Conservation (phyloP, 768 basidiomycete species). For the Crassisporium funariophilum region DNA sequence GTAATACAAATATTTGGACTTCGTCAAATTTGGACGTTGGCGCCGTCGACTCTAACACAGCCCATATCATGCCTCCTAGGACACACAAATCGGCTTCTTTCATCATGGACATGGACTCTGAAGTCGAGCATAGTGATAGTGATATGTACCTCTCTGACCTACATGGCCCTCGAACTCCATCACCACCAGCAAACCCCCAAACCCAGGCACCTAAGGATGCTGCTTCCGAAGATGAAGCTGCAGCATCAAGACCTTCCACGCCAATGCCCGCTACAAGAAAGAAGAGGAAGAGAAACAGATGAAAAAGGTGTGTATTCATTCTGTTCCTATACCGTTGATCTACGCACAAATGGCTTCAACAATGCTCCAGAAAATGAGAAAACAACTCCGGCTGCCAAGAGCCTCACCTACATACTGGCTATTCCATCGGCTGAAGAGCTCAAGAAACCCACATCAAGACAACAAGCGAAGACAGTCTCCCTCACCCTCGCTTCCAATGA, state of each 20-base stretch:
- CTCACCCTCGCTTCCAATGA: background rate
- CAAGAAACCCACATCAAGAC: background rate
- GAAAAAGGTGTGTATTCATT: too few relatives aligned
- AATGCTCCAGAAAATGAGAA: background rate
- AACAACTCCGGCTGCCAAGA: background rate
- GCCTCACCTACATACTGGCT: conserved; percentile 1
- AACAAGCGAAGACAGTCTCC: background rate
- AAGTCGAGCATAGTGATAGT: background rate
- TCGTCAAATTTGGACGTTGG: background rate
- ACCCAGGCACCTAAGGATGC: too few relatives aligned
- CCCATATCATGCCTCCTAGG: background rate
- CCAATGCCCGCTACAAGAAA: too few relatives aligned
- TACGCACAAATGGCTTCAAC: background rate
- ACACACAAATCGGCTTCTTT: background rate
- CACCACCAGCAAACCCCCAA: background rate
- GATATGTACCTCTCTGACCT: background rate
- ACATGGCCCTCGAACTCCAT: background rate
- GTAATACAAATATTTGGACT: background rate
- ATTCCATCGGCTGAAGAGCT: conserved; percentile 6
- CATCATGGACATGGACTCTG: background rate
- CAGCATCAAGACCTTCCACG: too few relatives aligned
- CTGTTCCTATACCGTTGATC: background rate
- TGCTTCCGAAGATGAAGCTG: too few relatives aligned
- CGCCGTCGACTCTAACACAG: background rate
- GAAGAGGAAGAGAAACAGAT: too few relatives aligned